These are phyloP conservation scores for Cryoendolithus antarcticus DNA, from an alignment of 2,329 filamentous ascomycete species.

Conservation along the genomic window DNA sequence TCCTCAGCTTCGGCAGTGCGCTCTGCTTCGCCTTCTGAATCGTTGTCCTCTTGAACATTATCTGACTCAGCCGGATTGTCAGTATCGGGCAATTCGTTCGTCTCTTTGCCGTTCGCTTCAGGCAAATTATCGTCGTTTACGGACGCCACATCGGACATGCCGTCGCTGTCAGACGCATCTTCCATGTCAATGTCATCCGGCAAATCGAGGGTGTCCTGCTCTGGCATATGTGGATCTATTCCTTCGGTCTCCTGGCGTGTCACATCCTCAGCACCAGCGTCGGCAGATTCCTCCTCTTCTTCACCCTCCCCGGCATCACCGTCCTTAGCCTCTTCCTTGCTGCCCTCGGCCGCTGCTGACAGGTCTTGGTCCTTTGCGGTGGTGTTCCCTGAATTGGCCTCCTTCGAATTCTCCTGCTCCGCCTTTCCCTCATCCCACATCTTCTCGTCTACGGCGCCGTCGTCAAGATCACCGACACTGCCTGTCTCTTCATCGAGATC, in stretches of 20 bases:
- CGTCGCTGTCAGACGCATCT: constrained; percentile 41
- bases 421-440: constrained; percentile 86
- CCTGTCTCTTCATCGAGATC: constrained; percentile 53
- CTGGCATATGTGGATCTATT: constrained; percentile 63
- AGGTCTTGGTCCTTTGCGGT: constrained; percentile 38
- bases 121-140: constrained; percentile 7
- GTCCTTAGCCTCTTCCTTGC: constrained; percentile 43
- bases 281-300: constrained; percentile 21
- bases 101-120: not conserved
- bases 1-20: constrained; percentile 28
- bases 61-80: constrained; percentile 25
- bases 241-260: constrained; percentile 55
- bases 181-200: constrained; percentile 83
- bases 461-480: constrained; percentile 69
- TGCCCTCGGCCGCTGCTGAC: constrained; percentile 33
- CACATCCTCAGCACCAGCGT: constrained; percentile 45
- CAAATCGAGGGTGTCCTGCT: constrained; percentile 70
- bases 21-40: constrained; percentile 18
- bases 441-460: constrained; percentile 73
- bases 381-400: constrained; percentile 47
- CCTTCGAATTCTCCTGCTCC: constrained; percentile 69
- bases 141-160: constrained; percentile 17
- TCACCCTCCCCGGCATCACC: constrained; percentile 46
- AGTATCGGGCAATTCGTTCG: not conserved
- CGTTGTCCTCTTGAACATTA: constrained; percentile 25